These are phyloP conservation scores for Ceratobasidium sp. DNA, from an alignment of 1,284 basidiomycete species.

Conservation along the genomic window DNA sequence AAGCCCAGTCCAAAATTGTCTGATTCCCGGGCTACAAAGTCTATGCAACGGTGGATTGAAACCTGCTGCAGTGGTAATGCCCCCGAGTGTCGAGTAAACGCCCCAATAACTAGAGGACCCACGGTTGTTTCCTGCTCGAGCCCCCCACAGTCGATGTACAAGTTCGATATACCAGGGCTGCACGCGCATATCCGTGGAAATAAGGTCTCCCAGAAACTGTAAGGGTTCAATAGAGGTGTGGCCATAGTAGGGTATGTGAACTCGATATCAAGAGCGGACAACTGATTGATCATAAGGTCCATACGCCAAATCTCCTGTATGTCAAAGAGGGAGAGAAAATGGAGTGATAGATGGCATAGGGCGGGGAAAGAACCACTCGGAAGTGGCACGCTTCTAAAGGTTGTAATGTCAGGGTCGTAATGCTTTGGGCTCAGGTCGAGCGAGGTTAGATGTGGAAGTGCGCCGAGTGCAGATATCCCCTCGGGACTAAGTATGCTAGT, in stretches of 20 bases:
- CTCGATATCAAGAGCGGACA: neutral
- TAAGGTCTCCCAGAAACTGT: neutral
- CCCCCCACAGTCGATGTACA: no score
- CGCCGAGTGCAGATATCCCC: neutral
- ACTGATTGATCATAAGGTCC: neutral
- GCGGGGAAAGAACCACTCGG: neutral
- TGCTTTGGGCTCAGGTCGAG: slow-evolving; percentile 1
- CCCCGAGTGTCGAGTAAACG: no score
- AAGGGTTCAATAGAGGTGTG: neutral
- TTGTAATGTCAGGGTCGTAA: neutral
- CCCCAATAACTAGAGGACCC: no score
- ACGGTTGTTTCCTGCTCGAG: no score
- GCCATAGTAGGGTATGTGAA: neutral
- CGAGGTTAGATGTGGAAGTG: neutral
- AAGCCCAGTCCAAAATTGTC: no score
- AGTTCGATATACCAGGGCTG: neutral
- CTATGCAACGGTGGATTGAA: no score
- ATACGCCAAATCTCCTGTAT: neutral
- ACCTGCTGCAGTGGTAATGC: no score
- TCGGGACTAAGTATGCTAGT: neutral
- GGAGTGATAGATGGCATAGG: neutral
- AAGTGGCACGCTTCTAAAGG: neutral
- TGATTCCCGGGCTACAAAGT: no score
- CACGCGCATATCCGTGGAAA: neutral
- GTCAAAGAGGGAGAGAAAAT: neutral